phyloP scores from a whole-genome alignment of 2,329 filamentous ascomycete genomes.

The Fusarium torreyae region DNA sequence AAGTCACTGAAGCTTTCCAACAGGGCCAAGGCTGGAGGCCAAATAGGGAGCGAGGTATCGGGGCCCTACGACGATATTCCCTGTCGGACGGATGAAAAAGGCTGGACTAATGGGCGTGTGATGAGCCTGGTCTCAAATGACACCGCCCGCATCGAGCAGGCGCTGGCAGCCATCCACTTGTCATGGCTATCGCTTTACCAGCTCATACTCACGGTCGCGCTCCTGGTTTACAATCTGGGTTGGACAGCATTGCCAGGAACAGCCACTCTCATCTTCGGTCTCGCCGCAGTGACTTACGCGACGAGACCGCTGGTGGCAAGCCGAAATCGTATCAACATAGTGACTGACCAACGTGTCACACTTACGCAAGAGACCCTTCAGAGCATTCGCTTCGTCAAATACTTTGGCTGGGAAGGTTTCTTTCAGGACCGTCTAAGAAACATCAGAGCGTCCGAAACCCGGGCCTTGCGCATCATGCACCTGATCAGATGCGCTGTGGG shows the following conservation, averaged over 20 bases:
- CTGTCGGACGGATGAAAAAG: not conserved
- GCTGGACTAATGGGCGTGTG: constrained; percentile 2
- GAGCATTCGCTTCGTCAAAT: constrained; percentile 1
- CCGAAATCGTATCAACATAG: constrained; percentile 6
- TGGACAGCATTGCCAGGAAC: constrained; percentile 2
- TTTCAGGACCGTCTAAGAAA: not conserved
- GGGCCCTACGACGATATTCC: not conserved
- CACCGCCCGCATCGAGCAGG: constrained; percentile 1
- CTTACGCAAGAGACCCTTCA: not conserved
- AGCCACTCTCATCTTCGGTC: constrained; percentile 9
- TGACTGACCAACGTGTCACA: constrained; percentile 4
- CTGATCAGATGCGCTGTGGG: constrained; percentile 2
- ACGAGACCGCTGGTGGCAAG: constrained; percentile 1
- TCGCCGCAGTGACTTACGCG: constrained; percentile 3
- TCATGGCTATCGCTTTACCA: constrained; percentile 1
- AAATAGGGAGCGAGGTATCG: not conserved
- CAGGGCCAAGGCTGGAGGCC: not conserved
- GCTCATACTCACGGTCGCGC: not conserved
- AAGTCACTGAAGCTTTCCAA: constrained; percentile 2
- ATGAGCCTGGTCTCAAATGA: constrained; percentile 11
- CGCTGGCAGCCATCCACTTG: not conserved
- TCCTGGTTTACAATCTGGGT: not conserved
- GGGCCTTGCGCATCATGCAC: constrained; percentile 7
- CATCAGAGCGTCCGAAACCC: not conserved
- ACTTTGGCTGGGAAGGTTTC: constrained; percentile 5